A percentile compares a stretch with the other conserved stretches of the same genome.
These are phyloP conservation scores for Sporobolomyces phaffii DNA, from an alignment of 768 basidiomycete genomes.

Conservation along the genomic window DNA sequence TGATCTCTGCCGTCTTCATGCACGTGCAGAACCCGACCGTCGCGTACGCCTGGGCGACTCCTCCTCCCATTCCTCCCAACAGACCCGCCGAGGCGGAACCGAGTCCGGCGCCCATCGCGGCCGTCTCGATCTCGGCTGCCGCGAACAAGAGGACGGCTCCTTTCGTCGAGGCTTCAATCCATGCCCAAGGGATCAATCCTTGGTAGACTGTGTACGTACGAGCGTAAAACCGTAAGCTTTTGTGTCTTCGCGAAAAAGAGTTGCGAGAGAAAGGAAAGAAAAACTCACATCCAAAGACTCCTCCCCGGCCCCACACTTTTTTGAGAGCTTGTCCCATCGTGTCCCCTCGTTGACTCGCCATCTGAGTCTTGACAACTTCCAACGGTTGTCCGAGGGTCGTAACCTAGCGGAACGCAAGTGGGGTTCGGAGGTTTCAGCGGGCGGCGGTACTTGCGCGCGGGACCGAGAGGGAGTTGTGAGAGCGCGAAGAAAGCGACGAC, in stretches of 20 bases:
- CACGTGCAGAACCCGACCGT: constrained; percentile 99
- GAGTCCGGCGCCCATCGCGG: constrained; percentile 60
- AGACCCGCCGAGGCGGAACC: constrained; percentile 77
- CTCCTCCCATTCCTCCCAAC: constrained; percentile 94
- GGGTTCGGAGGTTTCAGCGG: not conserved
- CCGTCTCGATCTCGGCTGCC: constrained; percentile 85
- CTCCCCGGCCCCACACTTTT: constrained; percentile 87
- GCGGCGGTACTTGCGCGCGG: not conserved
- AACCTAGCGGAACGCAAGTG: constrained; percentile 55
- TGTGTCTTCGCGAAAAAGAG: not conserved
- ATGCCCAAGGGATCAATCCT: constrained; percentile 98
- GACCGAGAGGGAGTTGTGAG: not conserved
- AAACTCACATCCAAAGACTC: constrained; percentile 59
- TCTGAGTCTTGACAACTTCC: constrained; percentile 97
- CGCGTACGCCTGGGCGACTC: constrained; percentile 94
- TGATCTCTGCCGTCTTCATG: constrained; percentile 99
- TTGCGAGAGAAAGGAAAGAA: not conserved
- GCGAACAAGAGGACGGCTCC: constrained; percentile 93
- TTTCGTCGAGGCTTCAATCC: constrained; percentile 99
- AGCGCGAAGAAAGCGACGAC: not conserved
- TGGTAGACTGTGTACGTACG: constrained; percentile 61
- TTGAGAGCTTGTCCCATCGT: constrained; percentile 77
- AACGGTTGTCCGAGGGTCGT: constrained; percentile 96
- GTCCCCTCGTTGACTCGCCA: constrained; percentile 90
- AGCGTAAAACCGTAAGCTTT: not conserved